These are phyloP conservation scores for Coix lacrymajobi DNA, from an alignment of 176 grass and related monocot species.

Conservation along the genomic window DNA sequence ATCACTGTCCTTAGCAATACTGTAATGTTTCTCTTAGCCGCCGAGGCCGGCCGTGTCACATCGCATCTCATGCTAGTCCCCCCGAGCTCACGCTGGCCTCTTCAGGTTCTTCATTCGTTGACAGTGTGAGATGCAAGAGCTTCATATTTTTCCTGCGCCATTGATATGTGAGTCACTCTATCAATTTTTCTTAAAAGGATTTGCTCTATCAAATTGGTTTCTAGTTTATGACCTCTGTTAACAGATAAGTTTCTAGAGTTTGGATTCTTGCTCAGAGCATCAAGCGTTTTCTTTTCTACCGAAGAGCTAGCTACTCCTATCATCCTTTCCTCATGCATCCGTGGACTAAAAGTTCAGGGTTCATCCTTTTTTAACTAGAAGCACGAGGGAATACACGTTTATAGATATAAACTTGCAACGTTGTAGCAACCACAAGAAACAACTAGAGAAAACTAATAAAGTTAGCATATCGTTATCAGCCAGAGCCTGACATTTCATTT, in stretches of 20 bases:
- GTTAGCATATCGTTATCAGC: neutral
- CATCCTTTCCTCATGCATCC: neutral
- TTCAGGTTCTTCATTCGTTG: neutral
- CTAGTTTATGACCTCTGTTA: constrained; percentile 1
- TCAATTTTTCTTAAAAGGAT: too few species aligned
- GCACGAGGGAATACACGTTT: neutral
- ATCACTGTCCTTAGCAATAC: neutral
- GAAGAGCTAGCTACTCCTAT: neutral
- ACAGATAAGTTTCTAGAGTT: neutral
- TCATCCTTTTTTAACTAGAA: neutral
- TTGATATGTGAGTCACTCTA: too few species aligned
- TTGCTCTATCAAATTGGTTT: neutral
- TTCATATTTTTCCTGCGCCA: too few species aligned
- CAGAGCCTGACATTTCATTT: neutral
- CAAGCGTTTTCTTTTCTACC: neutral
- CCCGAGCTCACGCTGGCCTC: neutral
- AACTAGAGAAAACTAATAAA: neutral
- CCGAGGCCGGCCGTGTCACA: too few species aligned
- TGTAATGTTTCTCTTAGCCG: neutral
- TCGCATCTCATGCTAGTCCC: neutral
- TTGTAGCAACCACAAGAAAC: neutral
- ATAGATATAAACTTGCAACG: neutral
- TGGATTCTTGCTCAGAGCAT: neutral
- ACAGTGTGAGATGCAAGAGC: neutral
- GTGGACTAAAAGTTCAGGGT: too few species aligned